These are phyloP conservation scores for Groenewaldozyma sp. DNA, from an alignment of 1,139 yeast genomes.

Conservation along the genomic window DNA sequence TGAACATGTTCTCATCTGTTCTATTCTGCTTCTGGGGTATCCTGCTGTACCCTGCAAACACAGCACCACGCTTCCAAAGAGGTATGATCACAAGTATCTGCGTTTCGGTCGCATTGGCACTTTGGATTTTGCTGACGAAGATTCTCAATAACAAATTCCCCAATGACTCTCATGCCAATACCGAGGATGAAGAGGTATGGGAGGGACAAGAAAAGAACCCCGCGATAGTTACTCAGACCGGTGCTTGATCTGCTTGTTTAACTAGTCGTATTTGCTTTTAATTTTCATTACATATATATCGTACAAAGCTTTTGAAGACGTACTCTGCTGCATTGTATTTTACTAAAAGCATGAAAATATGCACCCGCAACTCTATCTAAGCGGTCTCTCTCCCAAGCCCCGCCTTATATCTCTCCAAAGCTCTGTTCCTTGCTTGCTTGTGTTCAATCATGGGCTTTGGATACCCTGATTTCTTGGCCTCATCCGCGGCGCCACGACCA, in stretches of 20 bases:
- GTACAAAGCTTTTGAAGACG: no score
- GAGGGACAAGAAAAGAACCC: neutral
- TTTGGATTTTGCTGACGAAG: conserved; percentile 3
- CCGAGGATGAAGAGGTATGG: neutral
- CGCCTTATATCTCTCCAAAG: no score
- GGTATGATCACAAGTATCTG: conserved; percentile 6
- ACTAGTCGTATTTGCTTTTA: no score
- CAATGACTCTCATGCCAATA: neutral
- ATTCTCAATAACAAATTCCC: neutral
- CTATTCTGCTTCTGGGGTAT: conserved; percentile 6
- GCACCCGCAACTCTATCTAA: no score
- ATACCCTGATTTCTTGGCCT: no score
- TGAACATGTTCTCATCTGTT: conserved; percentile 25
- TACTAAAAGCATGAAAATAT: no score
- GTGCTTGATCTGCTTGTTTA: neutral
- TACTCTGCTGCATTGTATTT: no score
- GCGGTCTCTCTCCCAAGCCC: no score
- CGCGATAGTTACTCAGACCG: neutral
- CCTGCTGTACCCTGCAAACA: conserved; percentile 5
- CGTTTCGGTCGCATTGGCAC: conserved; percentile 3
- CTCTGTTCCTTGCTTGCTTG: no score
- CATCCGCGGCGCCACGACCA: no score
- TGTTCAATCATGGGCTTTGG: no score
- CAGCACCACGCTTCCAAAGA: conserved; percentile 4
- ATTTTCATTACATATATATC: no score